Percentiles rank a stretch among this genome's conserved stretches.
Conservation (phyloP, 148 eudicot species). For the Dianthus caryophyllus region DNA sequence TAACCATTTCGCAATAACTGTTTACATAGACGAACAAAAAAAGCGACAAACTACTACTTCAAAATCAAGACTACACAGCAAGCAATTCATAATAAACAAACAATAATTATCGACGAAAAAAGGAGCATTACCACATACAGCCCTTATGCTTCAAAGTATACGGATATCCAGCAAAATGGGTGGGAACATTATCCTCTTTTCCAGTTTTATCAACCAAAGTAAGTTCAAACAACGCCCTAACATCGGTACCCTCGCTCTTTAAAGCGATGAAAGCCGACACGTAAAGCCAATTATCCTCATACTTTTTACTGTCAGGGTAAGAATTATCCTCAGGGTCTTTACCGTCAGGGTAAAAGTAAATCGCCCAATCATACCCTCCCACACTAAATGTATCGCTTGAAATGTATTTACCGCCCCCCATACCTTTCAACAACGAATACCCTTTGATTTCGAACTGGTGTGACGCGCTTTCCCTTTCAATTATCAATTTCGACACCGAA, state of each 20-base stretch:
- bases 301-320: slow-evolving; percentile 88
- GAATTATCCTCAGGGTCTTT: slow-evolving; percentile 75
- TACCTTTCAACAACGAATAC: slow-evolving; percentile 80
- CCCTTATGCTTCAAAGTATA: slow-evolving; percentile 82
- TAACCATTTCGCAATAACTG: too few relatives aligned
- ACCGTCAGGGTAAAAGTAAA: slow-evolving; percentile 91
- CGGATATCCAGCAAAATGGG: slow-evolving; percentile 84
- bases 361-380: slow-evolving; percentile 90
- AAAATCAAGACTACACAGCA: neutral
- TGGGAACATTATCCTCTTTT: slow-evolving; percentile 73
- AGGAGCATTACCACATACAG: slow-evolving; percentile 98
- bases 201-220: slow-evolving; percentile 76
- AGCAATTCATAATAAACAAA: neutral
- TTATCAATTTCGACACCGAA: slow-evolving; percentile 59
- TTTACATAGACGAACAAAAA: too few relatives aligned
- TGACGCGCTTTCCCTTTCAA: slow-evolving; percentile 73
- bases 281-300: slow-evolving; percentile 57
- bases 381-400: slow-evolving; percentile 68
- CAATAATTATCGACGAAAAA: too few relatives aligned
- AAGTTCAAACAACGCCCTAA: slow-evolving; percentile 87
- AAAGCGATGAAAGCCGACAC: slow-evolving; percentile 87
- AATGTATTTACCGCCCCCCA: slow-evolving; percentile 75
- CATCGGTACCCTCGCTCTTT: slow-evolving; percentile 88
- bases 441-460: slow-evolving; percentile 78
- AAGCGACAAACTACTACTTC: too few relatives aligned